A percentile compares a stretch with the other conserved stretches of the same genome.
Evolutionary conservation across 2,329 filamentous ascomycete genomes (phyloP).

Genomic region (Metarhizium sp.): DNA sequence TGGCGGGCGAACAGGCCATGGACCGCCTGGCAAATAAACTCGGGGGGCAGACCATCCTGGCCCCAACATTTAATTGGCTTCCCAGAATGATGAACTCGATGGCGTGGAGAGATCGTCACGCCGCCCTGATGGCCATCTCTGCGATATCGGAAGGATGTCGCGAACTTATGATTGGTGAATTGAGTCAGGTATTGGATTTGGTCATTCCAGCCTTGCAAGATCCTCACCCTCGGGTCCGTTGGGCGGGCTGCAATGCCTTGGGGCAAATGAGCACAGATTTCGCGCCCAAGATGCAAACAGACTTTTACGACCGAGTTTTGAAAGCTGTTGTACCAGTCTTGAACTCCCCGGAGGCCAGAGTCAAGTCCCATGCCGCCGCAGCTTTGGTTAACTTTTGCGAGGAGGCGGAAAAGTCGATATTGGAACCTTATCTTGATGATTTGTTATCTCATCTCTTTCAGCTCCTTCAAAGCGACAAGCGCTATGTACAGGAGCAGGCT

Average conservation of each 20-base stretch:
- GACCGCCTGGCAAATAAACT: slow-evolving; percentile 95
- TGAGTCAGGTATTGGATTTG: slow-evolving; percentile 87
- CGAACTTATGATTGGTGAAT: slow-evolving; percentile 88
- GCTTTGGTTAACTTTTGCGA: slow-evolving; percentile 98
- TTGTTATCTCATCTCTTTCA: slow-evolving; percentile 78
- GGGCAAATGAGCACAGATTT: slow-evolving; percentile 99
- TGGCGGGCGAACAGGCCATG: slow-evolving; percentile 97
- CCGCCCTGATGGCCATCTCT: slow-evolving; percentile 96
- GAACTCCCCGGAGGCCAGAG: slow-evolving; percentile 79
- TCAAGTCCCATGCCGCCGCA: slow-evolving; percentile 95
- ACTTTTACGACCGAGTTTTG: slow-evolving; percentile 81
- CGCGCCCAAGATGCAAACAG: slow-evolving; percentile 93
- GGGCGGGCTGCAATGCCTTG: slow-evolving; percentile 96
- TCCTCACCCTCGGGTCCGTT: slow-evolving; percentile 85
- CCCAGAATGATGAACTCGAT: slow-evolving; percentile 95
- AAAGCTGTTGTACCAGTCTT: slow-evolving; percentile 89
- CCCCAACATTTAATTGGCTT: slow-evolving; percentile 92
- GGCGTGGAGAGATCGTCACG: slow-evolving; percentile 90
- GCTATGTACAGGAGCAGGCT: slow-evolving; percentile 95
- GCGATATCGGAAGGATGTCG: slow-evolving; percentile 96
- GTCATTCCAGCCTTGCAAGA: slow-evolving; percentile 90
- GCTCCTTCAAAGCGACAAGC: slow-evolving; percentile 82
- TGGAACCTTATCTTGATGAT: slow-evolving; percentile 89
- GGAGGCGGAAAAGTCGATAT: slow-evolving; percentile 83
- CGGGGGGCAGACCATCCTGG: slow-evolving; percentile 83